These are phyloP conservation scores for Arthrobotrys megalospora DNA, from an alignment of 2,329 filamentous ascomycete genomes.

Conservation along the genomic window DNA sequence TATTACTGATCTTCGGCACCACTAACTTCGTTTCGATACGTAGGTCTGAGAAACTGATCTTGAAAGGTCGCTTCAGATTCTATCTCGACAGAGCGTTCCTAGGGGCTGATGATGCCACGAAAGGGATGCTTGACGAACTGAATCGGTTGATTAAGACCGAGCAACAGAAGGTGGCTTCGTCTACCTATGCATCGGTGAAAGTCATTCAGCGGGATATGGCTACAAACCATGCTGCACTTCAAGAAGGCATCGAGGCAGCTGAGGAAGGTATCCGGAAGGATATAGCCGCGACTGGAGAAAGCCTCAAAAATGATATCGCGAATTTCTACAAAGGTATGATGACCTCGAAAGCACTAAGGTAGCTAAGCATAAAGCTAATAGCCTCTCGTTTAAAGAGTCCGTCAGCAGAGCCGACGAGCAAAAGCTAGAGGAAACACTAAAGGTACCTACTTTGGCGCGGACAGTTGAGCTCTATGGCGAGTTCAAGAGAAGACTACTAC, in stretches of 20 bases:
- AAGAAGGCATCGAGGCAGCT: neutral
- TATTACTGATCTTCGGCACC: neutral
- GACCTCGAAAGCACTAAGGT: neutral
- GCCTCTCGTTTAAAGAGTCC: neutral
- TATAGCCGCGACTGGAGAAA: neutral
- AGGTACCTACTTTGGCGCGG: neutral
- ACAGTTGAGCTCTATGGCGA: conserved; percentile 8
- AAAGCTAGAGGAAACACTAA: conserved; percentile 1
- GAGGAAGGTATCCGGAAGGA: neutral
- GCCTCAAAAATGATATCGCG: neutral
- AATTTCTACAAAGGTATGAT: conserved; percentile 1
- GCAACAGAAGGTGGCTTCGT: conserved; percentile 4
- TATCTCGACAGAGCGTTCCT: conserved; percentile 14
- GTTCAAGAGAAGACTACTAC: neutral
- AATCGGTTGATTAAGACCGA: conserved; percentile 8
- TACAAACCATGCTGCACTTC: neutral
- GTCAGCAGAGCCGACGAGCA: conserved; percentile 14
- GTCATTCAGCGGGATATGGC: conserved; percentile 5
- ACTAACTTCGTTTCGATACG: neutral
- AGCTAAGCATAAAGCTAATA: neutral
- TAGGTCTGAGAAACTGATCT: conserved; percentile 11
- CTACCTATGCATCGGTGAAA: conserved; percentile 1
- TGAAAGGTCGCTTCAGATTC: conserved; percentile 8
- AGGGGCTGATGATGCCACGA: conserved; percentile 6
- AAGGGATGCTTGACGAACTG: conserved; percentile 1